Percentiles rank a stretch among this genome's conserved stretches.
Evolutionary conservation across 2,329 filamentous ascomycete genomes (phyloP).

Genomic region (Arthrobotrys sphaeroides): DNA sequence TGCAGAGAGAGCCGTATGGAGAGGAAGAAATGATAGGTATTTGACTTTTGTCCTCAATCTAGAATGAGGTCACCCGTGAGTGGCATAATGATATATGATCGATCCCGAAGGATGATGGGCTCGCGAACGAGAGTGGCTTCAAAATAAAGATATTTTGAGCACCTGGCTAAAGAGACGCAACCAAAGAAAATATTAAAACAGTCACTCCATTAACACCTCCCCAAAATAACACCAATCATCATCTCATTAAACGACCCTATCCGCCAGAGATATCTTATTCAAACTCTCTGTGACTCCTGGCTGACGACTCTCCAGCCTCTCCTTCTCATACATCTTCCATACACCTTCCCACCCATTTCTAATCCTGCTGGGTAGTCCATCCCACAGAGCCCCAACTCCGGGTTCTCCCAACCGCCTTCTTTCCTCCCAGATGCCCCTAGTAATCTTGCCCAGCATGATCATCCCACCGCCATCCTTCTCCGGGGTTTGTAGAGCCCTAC

Average conservation of each 20-base stretch:
- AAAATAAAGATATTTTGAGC: no score
- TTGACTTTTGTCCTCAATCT: no score
- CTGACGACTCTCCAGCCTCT: conserved; percentile 35
- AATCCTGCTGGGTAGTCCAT: conserved; percentile 32
- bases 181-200: neutral
- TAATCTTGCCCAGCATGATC: conserved; percentile 59
- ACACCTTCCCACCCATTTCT: conserved; percentile 34
- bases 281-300: conserved; percentile 34
- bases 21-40: no score
- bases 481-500: conserved; percentile 58
- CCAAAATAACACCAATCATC: neutral
- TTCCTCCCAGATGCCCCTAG: conserved; percentile 65
- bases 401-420: conserved; percentile 69
- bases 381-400: conserved; percentile 27
- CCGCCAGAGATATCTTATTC: conserved; percentile 48
- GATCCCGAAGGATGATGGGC: no score
- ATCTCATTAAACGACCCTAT: conserved; percentile 32
- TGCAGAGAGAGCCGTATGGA: no score
- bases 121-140: no score
- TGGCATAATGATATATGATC: no score
- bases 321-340: conserved; percentile 43
- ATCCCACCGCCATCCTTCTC: conserved; percentile 56
- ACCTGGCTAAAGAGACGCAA: no score
- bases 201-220: conserved; percentile 8
- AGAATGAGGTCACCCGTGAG: no score